Evolutionary conservation across 169 alveolate genomes (phyloP), one percentile per base, ranked within the genome.

Genomic region (Theileria orientalis): DNA sequence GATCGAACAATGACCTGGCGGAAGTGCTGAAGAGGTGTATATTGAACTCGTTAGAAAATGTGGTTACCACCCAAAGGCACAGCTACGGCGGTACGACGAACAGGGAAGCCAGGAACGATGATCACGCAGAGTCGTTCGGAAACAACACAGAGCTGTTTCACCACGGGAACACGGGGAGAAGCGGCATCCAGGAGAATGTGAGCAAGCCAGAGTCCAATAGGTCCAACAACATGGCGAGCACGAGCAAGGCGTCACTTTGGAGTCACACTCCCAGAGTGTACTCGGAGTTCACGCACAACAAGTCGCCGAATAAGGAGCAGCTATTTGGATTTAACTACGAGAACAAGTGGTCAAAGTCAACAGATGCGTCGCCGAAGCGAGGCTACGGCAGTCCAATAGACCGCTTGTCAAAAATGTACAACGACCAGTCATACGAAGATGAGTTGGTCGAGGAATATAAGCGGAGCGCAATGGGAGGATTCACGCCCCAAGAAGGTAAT

Each of bases 1-100:
- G 93, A 21, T 84, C 91, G 29, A 79, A 79, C 40, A 57, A 63
- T 56, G 93, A 88, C 33, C 71, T 84, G 60, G 85, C 92, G 19
- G 72, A 41, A 14, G 37, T 54, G 30, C 70, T 87, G 25, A 83
- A 75, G 27, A 70, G 64, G 23, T 76, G 68, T 52, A 49, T 87
- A 42, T 66, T 76, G 1, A 54, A 74, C 25, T 76, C 90, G 9
- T 68, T 74, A 52, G 77, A 80, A 2, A 74, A 69, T 33, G 74
- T 75, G 19, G 74, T 74, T 1, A 2, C 66, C 13, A 21, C 5
- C 9, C 33, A 74, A 29, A 27, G 30, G 0, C 44, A 23, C 23
- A 21, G 69, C 56, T 41, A 32, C 21, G 32, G 19, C 9, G 64
- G 57, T 59, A 51, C 61, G 29, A 6, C 8, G 5, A 27, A 3